A percentile compares a stretch with the other conserved stretches of the same genome.
These are phyloP conservation scores for Eucalyptus albens DNA, from an alignment of 345 rosid species.

Conservation along the genomic window DNA sequence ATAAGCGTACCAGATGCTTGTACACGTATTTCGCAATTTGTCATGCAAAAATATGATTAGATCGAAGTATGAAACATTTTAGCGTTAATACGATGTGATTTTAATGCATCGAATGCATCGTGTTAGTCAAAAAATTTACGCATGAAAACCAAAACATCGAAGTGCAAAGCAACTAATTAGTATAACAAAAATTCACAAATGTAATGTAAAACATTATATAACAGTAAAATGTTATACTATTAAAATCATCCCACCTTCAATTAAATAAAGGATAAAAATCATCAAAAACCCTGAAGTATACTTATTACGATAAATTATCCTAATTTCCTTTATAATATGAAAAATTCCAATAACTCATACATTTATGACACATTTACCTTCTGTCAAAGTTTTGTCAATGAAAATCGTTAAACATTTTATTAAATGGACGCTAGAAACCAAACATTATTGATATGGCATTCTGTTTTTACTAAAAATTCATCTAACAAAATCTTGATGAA, in stretches of 20 bases:
- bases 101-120: not conserved
- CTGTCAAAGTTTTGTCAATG: fast-evolving
- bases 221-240: not conserved
- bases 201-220: not conserved
- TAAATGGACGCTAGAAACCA: not conserved
- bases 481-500: fast-evolving
- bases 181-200: not conserved
- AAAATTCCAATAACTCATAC: no score
- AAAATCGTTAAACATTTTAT: no score
- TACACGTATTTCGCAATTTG: not conserved
- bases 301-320: no score
- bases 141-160: not conserved
- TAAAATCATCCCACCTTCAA: not conserved
- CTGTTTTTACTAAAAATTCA: not conserved
- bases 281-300: fast-evolving
- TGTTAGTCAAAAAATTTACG: not conserved
- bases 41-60: not conserved
- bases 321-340: no score
- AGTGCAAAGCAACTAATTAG: not conserved
- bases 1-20: not conserved
- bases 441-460: fast-evolving
- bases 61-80: not conserved
- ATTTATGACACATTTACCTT: fast-evolving
- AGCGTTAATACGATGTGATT: not conserved
- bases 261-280: not conserved